A percentile compares a stretch with the other conserved stretches of the same genome.
phyloP scores from a whole-genome alignment of 2,329 filamentous ascomycete species.

The Alternaria sp. region DNA sequence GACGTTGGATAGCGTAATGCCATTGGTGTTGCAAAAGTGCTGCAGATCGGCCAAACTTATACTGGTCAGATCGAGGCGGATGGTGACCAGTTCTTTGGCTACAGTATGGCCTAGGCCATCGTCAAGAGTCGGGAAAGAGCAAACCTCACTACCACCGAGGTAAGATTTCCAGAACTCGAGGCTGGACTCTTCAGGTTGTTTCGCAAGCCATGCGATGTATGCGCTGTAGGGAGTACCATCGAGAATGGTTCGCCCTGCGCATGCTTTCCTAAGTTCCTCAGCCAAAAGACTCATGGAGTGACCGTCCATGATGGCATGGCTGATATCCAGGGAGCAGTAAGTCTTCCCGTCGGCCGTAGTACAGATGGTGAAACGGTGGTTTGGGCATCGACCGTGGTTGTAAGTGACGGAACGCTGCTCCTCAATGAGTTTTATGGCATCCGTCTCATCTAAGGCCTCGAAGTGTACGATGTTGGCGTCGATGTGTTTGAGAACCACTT shows the following conservation, averaged over 20 bases:
- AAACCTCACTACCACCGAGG: conserved; percentile 37
- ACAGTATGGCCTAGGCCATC: conserved; percentile 19
- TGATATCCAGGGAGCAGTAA: conserved; percentile 43
- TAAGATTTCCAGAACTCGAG: conserved; percentile 43
- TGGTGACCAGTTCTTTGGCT: conserved; percentile 32
- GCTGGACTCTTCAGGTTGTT: conserved; percentile 33
- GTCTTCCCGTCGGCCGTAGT: conserved; percentile 24
- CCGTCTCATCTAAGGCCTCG: conserved; percentile 24
- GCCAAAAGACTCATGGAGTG: conserved; percentile 41
- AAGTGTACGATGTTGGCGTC: conserved; percentile 34
- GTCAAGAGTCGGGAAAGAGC: conserved; percentile 41
- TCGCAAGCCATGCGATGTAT: conserved; percentile 39
- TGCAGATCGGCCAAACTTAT: conserved; percentile 37
- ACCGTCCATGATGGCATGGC: conserved; percentile 46
- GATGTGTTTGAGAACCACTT: conserved; percentile 38
- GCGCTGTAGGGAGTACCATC: conserved; percentile 41
- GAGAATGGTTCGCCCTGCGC: conserved; percentile 25
- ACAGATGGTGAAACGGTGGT: conserved; percentile 44
- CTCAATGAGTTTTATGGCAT: conserved; percentile 29
- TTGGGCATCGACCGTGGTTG: conserved; percentile 30
- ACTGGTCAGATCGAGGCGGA: conserved; percentile 36
- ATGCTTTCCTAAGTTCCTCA: conserved; percentile 36
- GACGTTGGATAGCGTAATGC: conserved; percentile 57
- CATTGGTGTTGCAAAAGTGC: conserved; percentile 50
- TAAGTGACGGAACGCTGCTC: conserved; percentile 32